Base-by-base conservation (phyloP, 2,329 filamentous ascomycete genomes). In the Diaporthe eres region DNA sequence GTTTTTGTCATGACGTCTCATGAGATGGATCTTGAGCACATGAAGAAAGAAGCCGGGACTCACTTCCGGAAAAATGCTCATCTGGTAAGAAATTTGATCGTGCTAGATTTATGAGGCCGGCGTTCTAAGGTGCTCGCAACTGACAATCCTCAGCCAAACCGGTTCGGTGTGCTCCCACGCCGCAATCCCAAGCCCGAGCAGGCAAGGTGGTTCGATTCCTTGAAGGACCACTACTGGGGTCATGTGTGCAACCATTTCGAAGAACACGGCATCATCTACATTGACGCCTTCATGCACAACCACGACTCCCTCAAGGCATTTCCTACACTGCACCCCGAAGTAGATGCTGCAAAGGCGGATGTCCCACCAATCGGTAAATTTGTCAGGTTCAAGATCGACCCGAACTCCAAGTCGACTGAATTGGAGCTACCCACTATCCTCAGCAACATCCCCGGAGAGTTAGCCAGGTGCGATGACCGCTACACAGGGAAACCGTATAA, bases 381-480 rank as follows among this genome's bases (percentile, higher is more conserved):
- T 28, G 58, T 61, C 12, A 42, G 58, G 58, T 61, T 61, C 37
- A 61, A 61, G 58, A 61, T 61, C 37, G 58, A 61, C 8, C 58
- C 58, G 7, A 42, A 25, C 3, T 61, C 58, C 12, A 42, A 61
- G 28, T 61, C 58, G 10, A 61, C 22, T 2, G 58, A 61, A 12
- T 6, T 61, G 34, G 58, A 61, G 17, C 22, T 61, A 13, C 58
- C 58, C 12, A 61, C 58, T 1, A 2, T 61, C 22, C 58, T 61
- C 22, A 61, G 58, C 58, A 37, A 61, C 25, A 25, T 61, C 12
- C 58, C 58, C 12, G 58, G 58, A 6, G 58, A 61, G 28, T 13
- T 61, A 9, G 58, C 58, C 37, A 22, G 58, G 2, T 61, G 58
- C 58, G 58, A 61, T 25, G 58, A 61, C 37, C 58, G 34, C 22